These are phyloP conservation scores for Botrytis elliptica DNA, from an alignment of 2,329 filamentous ascomycete species.

Conservation along the genomic window DNA sequence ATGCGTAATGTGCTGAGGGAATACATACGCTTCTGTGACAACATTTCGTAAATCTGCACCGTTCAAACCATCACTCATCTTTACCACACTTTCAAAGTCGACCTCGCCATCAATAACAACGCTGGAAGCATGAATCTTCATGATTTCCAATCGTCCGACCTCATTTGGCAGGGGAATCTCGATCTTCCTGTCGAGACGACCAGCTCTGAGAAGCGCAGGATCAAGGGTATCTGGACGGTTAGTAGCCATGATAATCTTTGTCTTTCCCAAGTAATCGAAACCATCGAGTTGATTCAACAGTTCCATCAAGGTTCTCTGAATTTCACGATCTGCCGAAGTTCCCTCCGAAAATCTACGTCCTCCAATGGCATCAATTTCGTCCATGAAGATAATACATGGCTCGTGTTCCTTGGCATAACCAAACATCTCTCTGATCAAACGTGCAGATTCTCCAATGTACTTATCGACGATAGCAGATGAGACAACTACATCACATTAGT, in stretches of 20 bases:
- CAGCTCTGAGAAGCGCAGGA: slow-evolving; percentile 85
- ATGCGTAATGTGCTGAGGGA: slow-evolving; percentile 1
- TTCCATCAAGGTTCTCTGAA: slow-evolving; percentile 98
- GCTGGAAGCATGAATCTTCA: slow-evolving; percentile 91
- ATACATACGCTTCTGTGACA: slow-evolving; percentile 91
- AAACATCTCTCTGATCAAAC: slow-evolving; percentile 98
- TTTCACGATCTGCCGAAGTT: slow-evolving; percentile 95
- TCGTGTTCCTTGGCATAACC: slow-evolving; percentile 99
- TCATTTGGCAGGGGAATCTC: slow-evolving; percentile 97
- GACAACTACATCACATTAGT: slow-evolving; percentile 62
- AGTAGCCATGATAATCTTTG: slow-evolving; percentile 99
- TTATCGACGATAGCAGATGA: slow-evolving; percentile 99
- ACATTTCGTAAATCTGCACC: slow-evolving; percentile 97
- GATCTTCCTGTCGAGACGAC: slow-evolving; percentile 93
- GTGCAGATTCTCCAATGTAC: slow-evolving; percentile 97
- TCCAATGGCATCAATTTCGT: slow-evolving; percentile 98
- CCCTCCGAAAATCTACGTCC: slow-evolving; percentile 95
- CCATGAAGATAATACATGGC: slow-evolving; percentile 99
- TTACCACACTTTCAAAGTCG: slow-evolving; percentile 98
- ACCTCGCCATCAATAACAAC: slow-evolving; percentile 92
- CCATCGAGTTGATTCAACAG: slow-evolving; percentile 97
- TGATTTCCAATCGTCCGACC: slow-evolving; percentile 90
- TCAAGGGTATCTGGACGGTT: slow-evolving; percentile 97
- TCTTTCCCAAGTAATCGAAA: slow-evolving; percentile 99
- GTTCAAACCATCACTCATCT: slow-evolving; percentile 99